Base-by-base conservation (phyloP, 75 land plant genomes). In the Pinus albicaulis region DNA sequence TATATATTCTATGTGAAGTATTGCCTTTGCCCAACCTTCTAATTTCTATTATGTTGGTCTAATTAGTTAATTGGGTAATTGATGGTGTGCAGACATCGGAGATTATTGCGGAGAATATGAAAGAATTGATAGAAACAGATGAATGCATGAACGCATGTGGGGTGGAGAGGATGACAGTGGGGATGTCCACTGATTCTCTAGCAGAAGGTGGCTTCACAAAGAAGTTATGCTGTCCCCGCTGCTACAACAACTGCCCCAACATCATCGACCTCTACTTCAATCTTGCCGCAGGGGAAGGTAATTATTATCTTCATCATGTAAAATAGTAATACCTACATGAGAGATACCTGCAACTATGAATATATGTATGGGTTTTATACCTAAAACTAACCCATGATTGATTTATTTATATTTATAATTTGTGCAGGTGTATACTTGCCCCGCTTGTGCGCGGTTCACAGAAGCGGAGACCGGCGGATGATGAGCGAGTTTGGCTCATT, bases 231-330 rank as follows among this genome's bases (percentile, higher is more conserved):
- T 82, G 86, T 38, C 55, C 79, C 0, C 69, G 62, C 15, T 91
- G 93, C 74, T 79, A 84, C 80, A 71, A 78, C 31, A 86, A 78
- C 60, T 91, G 93, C 83, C 93, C 88, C 77, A 91, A 91, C 81
- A 74, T 91, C 38, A 74, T 87, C 53, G 89, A 88, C 73, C 90
- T 91, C 56, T 91, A 82, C 85, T 82, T 79, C 79, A 88, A 88
- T 41, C 82, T 91, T 74, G 88, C 93, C 25, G 88, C 88, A 41
- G 90, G 85, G 13, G 93, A 91, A 86, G 93, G 93, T 91, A 60
- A 4, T 41, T 4, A 41, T 41, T 41, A 41, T 41, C 44, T 0
- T 31, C 31, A 31, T 31, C 31, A 41, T 41, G 44, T 41, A 41
- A 41, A 41, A 41, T 41, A 41, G 44, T 41, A 41, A n/a, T 41